These are phyloP conservation scores for Backusella psychrophila DNA, from an alignment of 192 early-diverging fungal genomes.

Conservation along the genomic window DNA sequence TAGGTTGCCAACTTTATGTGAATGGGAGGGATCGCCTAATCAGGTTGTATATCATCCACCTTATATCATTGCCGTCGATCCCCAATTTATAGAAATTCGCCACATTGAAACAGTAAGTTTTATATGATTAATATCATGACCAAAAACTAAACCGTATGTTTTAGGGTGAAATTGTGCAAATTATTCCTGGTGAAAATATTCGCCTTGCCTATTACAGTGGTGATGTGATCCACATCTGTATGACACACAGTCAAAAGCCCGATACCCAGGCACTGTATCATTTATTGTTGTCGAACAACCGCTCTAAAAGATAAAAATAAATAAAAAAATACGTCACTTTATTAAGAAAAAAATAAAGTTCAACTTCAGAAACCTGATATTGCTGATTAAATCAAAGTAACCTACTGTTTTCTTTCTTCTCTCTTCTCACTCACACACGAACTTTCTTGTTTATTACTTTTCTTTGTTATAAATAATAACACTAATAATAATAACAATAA, in stretches of 20 bases:
- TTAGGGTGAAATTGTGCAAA: constrained; percentile 56
- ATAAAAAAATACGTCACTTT: neutral
- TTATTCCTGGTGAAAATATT: constrained; percentile 60
- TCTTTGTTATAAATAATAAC: neutral
- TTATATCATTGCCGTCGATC: constrained; percentile 89
- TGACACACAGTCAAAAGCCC: constrained; percentile 26
- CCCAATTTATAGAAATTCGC: constrained; percentile 87
- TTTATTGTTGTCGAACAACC: constrained; percentile 2
- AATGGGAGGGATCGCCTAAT: constrained; percentile 37
- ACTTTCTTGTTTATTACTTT: neutral
- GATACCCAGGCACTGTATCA: constrained; percentile 26
- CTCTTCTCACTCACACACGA: neutral
- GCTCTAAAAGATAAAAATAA: neutral
- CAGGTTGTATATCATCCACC: constrained; percentile 63
- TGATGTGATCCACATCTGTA: constrained; percentile 26
- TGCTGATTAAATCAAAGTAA: constrained; percentile 6
- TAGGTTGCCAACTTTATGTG: constrained; percentile 29
- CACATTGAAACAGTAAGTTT: constrained; percentile 65
- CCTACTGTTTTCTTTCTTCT: neutral
- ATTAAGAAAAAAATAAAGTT: neutral
- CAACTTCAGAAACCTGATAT: neutral
- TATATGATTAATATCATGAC: neutral
- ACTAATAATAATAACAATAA: neutral
- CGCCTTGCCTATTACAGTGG: constrained; percentile 36
- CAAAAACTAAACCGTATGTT: neutral